phyloP scores from a whole-genome alignment of 1,284 basidiomycete genomes.

The Ganoderma resinaceum region DNA sequence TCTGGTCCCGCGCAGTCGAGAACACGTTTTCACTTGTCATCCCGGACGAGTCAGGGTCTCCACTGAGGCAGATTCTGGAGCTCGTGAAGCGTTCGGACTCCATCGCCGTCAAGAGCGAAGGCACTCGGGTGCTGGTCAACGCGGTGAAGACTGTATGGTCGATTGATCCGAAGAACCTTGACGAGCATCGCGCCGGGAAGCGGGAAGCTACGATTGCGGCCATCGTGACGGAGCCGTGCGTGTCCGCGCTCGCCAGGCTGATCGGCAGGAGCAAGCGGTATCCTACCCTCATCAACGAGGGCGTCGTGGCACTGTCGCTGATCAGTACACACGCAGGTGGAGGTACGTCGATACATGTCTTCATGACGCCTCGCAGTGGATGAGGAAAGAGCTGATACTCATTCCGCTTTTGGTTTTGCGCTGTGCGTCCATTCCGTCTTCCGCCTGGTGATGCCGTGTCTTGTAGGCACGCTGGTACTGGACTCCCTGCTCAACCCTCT shows the following conservation, averaged over 20 bases:
- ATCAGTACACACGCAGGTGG: constrained; percentile 71
- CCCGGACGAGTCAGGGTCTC: constrained; percentile 46
- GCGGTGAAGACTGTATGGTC: constrained; percentile 77
- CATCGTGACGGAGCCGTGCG: constrained; percentile 59
- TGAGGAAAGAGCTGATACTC: constrained; percentile 13
- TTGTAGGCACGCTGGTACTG: constrained; percentile 65
- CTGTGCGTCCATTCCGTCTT: neutral
- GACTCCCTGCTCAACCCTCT: constrained; percentile 60
- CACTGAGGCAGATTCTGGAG: constrained; percentile 74
- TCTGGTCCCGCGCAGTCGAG: constrained; percentile 53
- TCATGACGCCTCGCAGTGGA: constrained; percentile 11
- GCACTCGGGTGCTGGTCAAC: constrained; percentile 88
- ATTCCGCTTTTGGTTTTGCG: constrained; percentile 11
- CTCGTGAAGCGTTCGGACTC: constrained; percentile 85
- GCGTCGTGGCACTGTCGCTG: constrained; percentile 83
- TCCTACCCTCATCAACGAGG: constrained; percentile 90
- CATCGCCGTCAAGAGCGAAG: constrained; percentile 86
- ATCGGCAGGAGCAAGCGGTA: constrained; percentile 82
- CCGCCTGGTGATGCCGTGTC: constrained; percentile 1
- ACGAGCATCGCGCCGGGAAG: constrained; percentile 48
- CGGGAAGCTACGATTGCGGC: constrained; percentile 61
- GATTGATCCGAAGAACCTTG: constrained; percentile 47
- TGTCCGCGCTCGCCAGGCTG: constrained; percentile 73
- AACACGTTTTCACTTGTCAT: constrained; percentile 68
- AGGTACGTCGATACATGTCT: constrained; percentile 51